Evolutionary conservation across 805 yeast genomes (phyloP).

Genomic region (Ogataea paradorogensis): DNA sequence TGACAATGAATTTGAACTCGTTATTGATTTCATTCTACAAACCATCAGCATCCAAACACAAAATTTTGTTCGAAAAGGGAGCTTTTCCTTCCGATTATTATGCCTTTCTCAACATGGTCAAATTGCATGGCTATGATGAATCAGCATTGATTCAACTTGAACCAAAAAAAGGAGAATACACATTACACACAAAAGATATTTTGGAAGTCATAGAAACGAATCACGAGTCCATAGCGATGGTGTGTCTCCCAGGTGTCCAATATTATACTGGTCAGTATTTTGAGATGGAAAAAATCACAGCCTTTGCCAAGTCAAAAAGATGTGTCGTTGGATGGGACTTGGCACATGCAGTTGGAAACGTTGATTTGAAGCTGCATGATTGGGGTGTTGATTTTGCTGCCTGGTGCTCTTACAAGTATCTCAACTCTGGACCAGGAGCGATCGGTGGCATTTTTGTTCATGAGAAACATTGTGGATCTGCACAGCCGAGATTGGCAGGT

Average conservation of each 20-base stretch:
- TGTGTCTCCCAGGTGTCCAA: slow-evolving; percentile 85
- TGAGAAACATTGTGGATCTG: slow-evolving; percentile 38
- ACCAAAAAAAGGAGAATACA: slow-evolving; percentile 58
- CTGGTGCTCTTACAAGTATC: slow-evolving; percentile 91
- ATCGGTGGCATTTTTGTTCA: slow-evolving; percentile 85
- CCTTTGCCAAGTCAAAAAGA: slow-evolving; percentile 48
- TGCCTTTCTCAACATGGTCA: slow-evolving; percentile 73
- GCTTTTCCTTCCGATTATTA: slow-evolving; percentile 94
- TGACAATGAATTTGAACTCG: slow-evolving; percentile 79
- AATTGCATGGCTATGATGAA: slow-evolving; percentile 51
- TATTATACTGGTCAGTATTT: slow-evolving; percentile 89
- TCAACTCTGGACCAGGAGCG: slow-evolving; percentile 92
- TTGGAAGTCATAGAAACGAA: slow-evolving; percentile 50
- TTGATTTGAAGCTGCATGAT: slow-evolving; percentile 69
- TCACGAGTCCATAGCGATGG: slow-evolving; percentile 62
- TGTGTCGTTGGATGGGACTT: slow-evolving; percentile 88
- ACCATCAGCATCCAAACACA: slow-evolving; percentile 56
- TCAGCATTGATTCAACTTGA: slow-evolving; percentile 60
- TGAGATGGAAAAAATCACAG: slow-evolving; percentile 70
- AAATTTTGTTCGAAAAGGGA: slow-evolving; percentile 78
- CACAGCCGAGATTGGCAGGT: slow-evolving; percentile 77
- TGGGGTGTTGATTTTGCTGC: slow-evolving; percentile 93
- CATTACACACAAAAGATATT: slow-evolving; percentile 62
- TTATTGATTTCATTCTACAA: slow-evolving; percentile 70
- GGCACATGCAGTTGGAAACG: slow-evolving; percentile 94